Evolutionary conservation across 129 eudicot species (phyloP).

Genomic region (carrot (Daucus carota)): DNA sequence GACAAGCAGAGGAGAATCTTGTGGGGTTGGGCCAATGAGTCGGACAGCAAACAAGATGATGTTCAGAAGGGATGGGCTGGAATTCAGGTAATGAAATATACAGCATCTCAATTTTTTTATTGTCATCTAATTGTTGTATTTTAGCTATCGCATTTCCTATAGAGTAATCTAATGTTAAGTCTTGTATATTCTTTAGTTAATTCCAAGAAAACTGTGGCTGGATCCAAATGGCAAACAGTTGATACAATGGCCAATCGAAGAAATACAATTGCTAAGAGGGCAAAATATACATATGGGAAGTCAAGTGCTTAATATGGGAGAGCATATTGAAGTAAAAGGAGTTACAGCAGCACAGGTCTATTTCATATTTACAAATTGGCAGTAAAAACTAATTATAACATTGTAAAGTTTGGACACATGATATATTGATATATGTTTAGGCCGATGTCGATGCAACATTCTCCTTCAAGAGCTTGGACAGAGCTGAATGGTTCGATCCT

Average conservation of each 20-base stretch:
- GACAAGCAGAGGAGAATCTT: constrained; percentile 47
- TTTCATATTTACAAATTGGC: not conserved
- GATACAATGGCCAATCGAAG: constrained; percentile 62
- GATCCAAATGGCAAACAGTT: constrained; percentile 61
- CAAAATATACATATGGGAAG: constrained; percentile 18
- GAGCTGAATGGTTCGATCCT: constrained; percentile 28
- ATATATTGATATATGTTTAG: constrained; percentile 6
- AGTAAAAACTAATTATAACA: not conserved
- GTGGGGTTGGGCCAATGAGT: constrained; percentile 80
- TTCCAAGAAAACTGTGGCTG: constrained; percentile 52
- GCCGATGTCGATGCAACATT: constrained; percentile 40
- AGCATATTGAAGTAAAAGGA: constrained; percentile 39
- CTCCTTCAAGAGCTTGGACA: constrained; percentile 22
- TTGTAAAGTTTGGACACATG: not conserved
- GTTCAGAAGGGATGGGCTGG: constrained; percentile 68
- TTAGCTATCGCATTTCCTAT: not conserved
- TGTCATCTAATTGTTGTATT: not conserved
- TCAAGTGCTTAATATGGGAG: constrained; percentile 33
- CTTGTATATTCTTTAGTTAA: constrained; percentile 19
- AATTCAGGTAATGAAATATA: constrained; percentile 36
- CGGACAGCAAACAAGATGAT: constrained; percentile 37
- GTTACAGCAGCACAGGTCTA: constrained; percentile 58
- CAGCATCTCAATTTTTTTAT: not conserved
- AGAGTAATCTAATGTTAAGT: not conserved
- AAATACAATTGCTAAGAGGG: constrained; percentile 41